Conservation (phyloP, 148 eudicot genomes). For the Camellia granthamiana region DNA sequence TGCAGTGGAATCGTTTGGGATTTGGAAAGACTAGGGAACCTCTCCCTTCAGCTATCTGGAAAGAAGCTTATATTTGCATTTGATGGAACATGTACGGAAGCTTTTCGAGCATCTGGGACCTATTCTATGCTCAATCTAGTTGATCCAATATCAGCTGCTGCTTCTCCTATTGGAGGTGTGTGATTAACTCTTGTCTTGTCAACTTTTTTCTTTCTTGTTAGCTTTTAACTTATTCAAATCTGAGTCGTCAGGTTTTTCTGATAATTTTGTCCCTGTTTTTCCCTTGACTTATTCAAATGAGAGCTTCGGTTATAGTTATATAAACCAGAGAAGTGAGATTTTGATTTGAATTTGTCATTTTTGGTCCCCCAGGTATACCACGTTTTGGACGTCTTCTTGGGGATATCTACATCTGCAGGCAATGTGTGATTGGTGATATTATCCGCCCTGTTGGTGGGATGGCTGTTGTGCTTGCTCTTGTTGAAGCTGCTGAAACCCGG, state of each 20-base stretch:
- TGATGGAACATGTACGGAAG: conserved; percentile 89
- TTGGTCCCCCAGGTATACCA: conserved; percentile 67
- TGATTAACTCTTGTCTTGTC: not conserved
- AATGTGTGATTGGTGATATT: conserved; percentile 88
- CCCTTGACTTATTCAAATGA: conserved; percentile 3
- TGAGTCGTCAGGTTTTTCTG: not conserved
- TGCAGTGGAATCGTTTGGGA: conserved; percentile 99
- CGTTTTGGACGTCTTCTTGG: conserved; percentile 98
- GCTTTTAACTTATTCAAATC: not conserved
- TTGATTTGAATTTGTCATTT: not conserved
- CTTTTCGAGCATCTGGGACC: conserved; percentile 70
- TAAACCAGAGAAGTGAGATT: not conserved
- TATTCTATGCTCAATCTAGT: conserved; percentile 92
- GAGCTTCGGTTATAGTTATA: not conserved
- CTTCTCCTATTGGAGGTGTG: conserved; percentile 95
- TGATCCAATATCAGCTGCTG: conserved; percentile 95
- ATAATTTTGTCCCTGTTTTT: not conserved
- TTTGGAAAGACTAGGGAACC: conserved; percentile 82
- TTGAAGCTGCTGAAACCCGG: conserved; percentile 97
- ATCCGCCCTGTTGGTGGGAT: conserved; percentile 93
- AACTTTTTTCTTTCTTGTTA: not conserved
- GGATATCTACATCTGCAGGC: conserved; percentile 78
- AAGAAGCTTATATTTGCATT: conserved; percentile 97
- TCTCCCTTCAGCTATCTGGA: conserved; percentile 83
- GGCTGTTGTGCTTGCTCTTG: conserved; percentile 88